phyloP scores from a whole-genome alignment of 192 early-diverging fungal genomes.

The Rhizophagus sp. region DNA sequence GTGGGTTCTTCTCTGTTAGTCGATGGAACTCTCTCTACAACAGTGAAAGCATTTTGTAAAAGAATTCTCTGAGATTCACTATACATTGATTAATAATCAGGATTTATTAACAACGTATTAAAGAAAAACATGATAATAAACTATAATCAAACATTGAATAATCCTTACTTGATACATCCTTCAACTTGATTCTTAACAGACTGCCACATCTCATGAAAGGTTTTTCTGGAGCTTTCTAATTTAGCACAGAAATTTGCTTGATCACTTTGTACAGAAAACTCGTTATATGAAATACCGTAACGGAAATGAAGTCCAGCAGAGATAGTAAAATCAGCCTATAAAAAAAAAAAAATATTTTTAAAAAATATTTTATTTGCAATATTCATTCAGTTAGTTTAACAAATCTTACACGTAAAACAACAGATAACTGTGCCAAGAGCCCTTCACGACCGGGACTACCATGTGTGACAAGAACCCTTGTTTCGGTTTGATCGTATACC shows the following conservation, averaged over 20 bases:
- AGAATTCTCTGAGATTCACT: conserved; percentile 52
- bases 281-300: conserved; percentile 62
- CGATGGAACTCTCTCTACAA: conserved; percentile 54
- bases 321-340: conserved; percentile 61
- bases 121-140: neutral
- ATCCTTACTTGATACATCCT: conserved; percentile 49
- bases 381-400: neutral
- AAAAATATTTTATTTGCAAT: neutral
- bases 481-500: conserved; percentile 58
- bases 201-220: conserved; percentile 56
- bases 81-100: neutral
- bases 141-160: neutral
- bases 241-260: conserved; percentile 56
- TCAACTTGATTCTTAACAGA: conserved; percentile 57
- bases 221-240: conserved; percentile 50
- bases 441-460: conserved; percentile 63
- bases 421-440: conserved; percentile 54
- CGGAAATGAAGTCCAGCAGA: conserved; percentile 65
- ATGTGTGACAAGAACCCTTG: conserved; percentile 57
- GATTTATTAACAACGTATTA: neutral
- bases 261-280: conserved; percentile 55
- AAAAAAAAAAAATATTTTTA: neutral
- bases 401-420: conserved; percentile 48
- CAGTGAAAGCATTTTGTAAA: conserved; percentile 52
- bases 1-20: conserved; percentile 51